A percentile compares a stretch with the other conserved stretches of the same genome.
Conservation (phyloP, 768 basidiomycete genomes). For the Clavaria fumosa region DNA sequence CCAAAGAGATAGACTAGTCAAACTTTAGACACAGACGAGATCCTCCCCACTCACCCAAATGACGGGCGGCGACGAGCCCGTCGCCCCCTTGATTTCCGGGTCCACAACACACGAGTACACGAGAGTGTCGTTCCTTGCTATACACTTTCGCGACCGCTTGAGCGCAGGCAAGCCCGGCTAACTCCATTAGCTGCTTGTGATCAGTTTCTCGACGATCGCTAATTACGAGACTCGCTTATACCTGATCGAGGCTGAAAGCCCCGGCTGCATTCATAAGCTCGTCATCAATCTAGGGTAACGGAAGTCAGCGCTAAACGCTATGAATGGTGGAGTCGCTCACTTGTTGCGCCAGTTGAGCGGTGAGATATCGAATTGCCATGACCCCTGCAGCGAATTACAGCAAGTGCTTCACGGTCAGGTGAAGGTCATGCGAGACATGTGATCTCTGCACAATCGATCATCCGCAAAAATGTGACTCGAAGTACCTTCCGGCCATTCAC, state of each 20-base stretch:
- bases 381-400: too few species aligned
- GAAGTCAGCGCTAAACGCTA: not conserved
- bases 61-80: conserved; percentile 90
- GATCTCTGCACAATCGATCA: too few species aligned
- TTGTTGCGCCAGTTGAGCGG: conserved; percentile 64
- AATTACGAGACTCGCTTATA: conserved; percentile 13
- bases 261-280: conserved; percentile 83
- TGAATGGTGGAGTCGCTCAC: conserved; percentile 18
- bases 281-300: conserved; percentile 63
- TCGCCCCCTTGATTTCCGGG: conserved; percentile 98
- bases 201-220: conserved; percentile 1
- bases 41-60: conserved; percentile 45
- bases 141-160: conserved; percentile 75
- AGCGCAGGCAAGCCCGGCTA: conserved; percentile 89
- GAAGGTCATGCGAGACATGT: too few species aligned
- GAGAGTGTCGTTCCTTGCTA: conserved; percentile 44
- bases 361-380: conserved; percentile 50
- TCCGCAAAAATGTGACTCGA: too few species aligned
- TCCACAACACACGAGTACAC: conserved; percentile 90
- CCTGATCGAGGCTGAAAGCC: conserved; percentile 92
- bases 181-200: conserved; percentile 68
- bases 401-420: too few species aligned
- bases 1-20: conserved; percentile 1
- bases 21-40: not conserved
- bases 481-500: not conserved